Evolutionary conservation across 192 early-diverging fungal genomes (phyloP), one percentile per base, ranked within the genome.

Genomic region (Fimicolochytrium jonesii): DNA sequence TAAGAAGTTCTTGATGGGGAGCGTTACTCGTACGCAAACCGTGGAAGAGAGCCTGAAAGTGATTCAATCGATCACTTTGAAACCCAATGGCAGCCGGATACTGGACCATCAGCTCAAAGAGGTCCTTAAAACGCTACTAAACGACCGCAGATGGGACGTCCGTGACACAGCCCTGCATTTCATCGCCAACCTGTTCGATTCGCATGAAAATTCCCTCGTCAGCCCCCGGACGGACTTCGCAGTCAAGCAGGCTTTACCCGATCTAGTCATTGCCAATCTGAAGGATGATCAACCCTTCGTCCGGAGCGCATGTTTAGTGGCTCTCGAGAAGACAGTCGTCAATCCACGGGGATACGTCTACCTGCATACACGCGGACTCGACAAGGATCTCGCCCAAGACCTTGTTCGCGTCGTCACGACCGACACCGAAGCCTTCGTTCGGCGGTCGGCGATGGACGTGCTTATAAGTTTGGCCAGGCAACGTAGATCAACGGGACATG

Each of bases 361-460:
- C 35, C 36, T 63, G 0, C 6, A n/a, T 25, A 25, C 61, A 10
- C 47, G 35, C 10, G 25, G 26, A 35, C 25, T 39, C 6, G 26
- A 33, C 22, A 48, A 50, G 6, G 10, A n/a, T 15, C 48, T 51
- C 31, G 43, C 35, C 20, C 55, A 49, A 4, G 4, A 28, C 22
- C 4, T 33, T 46, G 26, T 9, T 36, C 20, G 10, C 18, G n/a
- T 18, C 29, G 20, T 17, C 20, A 10, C 46, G 7, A 6, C n/a
- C 0, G 65, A 67, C 33, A 28, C 45, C 10, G 65, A 67, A 35
- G 11, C 56, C 15, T 34, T 67, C 52, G 65, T 67, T 22, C 44
- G 65, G 5, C 54, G 56, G 6, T 17, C 65, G 2, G 54, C 56
- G 9, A 18, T 58, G 0, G 65, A 59, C 2, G 18, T 59, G 3